These are phyloP conservation scores for Penicillium sp. DNA, from an alignment of 2,329 filamentous ascomycete species.

Conservation along the genomic window DNA sequence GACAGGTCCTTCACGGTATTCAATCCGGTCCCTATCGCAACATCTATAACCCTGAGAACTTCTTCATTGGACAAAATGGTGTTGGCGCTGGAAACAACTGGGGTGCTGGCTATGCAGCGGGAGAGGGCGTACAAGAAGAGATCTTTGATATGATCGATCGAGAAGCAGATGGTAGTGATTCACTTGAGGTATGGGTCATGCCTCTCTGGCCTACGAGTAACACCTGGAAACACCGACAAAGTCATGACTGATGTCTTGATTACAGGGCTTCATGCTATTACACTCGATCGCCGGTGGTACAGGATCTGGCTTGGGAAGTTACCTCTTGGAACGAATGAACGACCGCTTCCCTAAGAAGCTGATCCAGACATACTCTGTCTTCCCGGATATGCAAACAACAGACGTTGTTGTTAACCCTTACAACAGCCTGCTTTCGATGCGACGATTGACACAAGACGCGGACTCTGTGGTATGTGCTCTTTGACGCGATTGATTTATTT, in stretches of 20 bases:
- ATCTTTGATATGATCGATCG: conserved; percentile 99
- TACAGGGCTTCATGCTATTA: conserved; percentile 91
- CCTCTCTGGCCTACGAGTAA: neutral
- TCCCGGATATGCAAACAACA: conserved; percentile 85
- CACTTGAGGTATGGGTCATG: conserved; percentile 67
- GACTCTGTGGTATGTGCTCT: conserved; percentile 75
- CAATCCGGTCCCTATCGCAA: conserved; percentile 94
- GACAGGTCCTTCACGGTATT: conserved; percentile 81
- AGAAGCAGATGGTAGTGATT: conserved; percentile 97
- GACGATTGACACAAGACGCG: conserved; percentile 89
- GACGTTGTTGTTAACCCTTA: conserved; percentile 98
- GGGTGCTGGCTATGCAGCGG: conserved; percentile 93
- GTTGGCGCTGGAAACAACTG: conserved; percentile 97
- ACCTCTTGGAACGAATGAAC: conserved; percentile 91
- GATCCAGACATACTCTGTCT: conserved; percentile 98
- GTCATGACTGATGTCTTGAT: neutral
- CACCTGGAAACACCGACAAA: neutral
- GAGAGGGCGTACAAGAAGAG: conserved; percentile 89
- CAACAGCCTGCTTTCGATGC: conserved; percentile 92
- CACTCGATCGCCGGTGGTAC: conserved; percentile 98
- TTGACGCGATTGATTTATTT: neutral
- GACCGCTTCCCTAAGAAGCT: conserved; percentile 98
- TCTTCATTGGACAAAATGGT: conserved; percentile 93
- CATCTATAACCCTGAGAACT: conserved; percentile 99
- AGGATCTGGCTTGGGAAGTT: conserved; percentile 92